phyloP scores from a whole-genome alignment of 129 eudicot species.

The Ambrosia artemisiifolia region DNA sequence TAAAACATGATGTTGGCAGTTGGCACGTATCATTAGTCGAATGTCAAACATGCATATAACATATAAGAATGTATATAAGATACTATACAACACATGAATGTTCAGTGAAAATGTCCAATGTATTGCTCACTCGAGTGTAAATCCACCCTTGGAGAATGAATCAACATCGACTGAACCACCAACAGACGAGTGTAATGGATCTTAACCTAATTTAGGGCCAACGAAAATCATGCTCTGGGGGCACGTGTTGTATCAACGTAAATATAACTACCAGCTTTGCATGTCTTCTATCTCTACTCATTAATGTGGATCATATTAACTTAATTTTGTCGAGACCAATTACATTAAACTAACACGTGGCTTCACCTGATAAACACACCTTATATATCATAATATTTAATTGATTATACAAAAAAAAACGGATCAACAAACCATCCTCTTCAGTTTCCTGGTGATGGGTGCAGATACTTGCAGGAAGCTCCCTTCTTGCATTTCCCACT shows the following conservation, averaged over 20 bases:
- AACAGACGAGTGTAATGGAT: slow-evolving; percentile 66
- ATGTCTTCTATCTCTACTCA: no score
- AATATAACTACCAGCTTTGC: slow-evolving; percentile 21
- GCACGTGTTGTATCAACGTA: slow-evolving; percentile 37
- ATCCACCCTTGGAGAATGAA: slow-evolving; percentile 51
- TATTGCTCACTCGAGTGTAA: no score
- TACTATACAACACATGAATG: no score
- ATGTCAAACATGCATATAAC: no score
- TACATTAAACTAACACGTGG: slow-evolving; percentile 34
- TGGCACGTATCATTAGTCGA: no score
- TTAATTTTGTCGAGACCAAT: slow-evolving; percentile 18
- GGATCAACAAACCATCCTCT: slow-evolving; percentile 20
- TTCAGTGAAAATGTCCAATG: no score
- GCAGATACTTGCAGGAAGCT: slow-evolving; percentile 71
- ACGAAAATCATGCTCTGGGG: slow-evolving; percentile 65
- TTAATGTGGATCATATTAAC: background rate
- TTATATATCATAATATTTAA: slow-evolving; percentile 26
- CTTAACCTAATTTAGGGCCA: slow-evolving; percentile 78
- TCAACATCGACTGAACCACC: slow-evolving; percentile 31
- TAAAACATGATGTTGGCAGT: no score
- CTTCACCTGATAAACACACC: slow-evolving; percentile 25
- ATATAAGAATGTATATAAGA: no score
- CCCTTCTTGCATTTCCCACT: slow-evolving; percentile 86
- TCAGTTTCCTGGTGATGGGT: slow-evolving; percentile 48
- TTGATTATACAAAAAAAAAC: slow-evolving; percentile 36